Percentiles rank a stretch among this genome's conserved stretches.
Conservation (phyloP, 352 stramenopile genomes). For the Globisporangium emineosum region DNA sequence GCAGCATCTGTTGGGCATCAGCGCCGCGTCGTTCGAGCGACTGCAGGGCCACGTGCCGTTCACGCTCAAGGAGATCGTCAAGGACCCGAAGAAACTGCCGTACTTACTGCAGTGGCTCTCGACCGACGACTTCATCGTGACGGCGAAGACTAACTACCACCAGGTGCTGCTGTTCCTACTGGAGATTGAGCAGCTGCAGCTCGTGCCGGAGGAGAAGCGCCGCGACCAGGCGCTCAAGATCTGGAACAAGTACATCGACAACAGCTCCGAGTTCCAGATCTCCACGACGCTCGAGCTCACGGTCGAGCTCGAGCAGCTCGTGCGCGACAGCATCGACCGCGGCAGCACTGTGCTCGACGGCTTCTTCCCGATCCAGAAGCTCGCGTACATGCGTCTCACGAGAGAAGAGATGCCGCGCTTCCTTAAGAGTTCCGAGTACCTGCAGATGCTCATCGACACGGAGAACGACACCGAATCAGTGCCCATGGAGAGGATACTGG, state of each 20-base stretch:
- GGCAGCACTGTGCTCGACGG: slow-evolving; percentile 51
- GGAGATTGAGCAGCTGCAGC: slow-evolving; percentile 79
- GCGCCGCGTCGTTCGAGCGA: slow-evolving; percentile 59
- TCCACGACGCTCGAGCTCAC: slow-evolving; percentile 77
- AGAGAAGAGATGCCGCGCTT: slow-evolving; percentile 80
- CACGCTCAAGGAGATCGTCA: slow-evolving; percentile 82
- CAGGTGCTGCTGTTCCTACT: slow-evolving; percentile 84
- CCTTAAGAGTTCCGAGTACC: slow-evolving; percentile 81
- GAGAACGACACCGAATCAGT: slow-evolving; percentile 74
- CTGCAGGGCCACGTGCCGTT: slow-evolving; percentile 79
- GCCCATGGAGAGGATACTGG: slow-evolving; percentile 74
- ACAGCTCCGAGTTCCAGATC: slow-evolving; percentile 81
- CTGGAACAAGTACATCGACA: slow-evolving; percentile 86
- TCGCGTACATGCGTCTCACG: slow-evolving; percentile 82
- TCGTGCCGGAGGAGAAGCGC: slow-evolving; percentile 58
- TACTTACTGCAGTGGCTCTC: slow-evolving; percentile 80
- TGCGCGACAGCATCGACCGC: slow-evolving; percentile 61
- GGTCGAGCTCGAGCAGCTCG: slow-evolving; percentile 66
- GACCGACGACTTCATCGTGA: slow-evolving; percentile 32
- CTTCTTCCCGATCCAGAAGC: slow-evolving; percentile 84
- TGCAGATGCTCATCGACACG: slow-evolving; percentile 81
- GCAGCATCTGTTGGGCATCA: slow-evolving; percentile 44
- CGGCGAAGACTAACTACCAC: slow-evolving; percentile 57
- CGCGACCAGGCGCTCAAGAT: slow-evolving; percentile 79
- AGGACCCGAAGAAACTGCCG: slow-evolving; percentile 83